These are phyloP conservation scores for Globisporangium nagaii DNA, from an alignment of 352 stramenopile genomes.

Conservation along the genomic window DNA sequence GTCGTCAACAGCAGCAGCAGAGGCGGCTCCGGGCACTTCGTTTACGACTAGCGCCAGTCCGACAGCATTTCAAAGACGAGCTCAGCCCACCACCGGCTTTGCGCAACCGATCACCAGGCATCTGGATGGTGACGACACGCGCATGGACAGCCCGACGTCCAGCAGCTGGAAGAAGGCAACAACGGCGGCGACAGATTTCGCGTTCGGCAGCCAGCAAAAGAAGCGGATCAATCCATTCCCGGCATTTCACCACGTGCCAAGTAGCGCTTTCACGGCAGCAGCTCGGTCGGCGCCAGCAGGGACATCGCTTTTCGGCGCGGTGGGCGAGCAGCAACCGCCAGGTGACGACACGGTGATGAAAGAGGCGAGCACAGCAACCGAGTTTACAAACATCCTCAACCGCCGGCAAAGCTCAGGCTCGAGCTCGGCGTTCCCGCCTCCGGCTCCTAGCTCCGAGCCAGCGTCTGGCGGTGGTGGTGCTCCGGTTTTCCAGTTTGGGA, in stretches of 20 bases:
- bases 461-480: not conserved
- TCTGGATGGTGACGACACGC: slow-evolving; percentile 1
- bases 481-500: slow-evolving; percentile 6
- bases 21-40: too few relatives aligned
- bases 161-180: not conserved
- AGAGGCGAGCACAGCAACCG: not conserved
- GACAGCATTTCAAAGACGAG: not conserved
- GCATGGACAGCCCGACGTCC: slow-evolving; percentile 1
- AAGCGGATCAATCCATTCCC: slow-evolving; percentile 4
- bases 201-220: slow-evolving; percentile 2
- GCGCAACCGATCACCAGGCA: not conserved
- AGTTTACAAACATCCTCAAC: slow-evolving; percentile 8
- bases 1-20: not conserved
- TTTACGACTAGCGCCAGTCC: not conserved
- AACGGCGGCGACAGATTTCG: not conserved
- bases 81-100: not conserved
- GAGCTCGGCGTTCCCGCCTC: not conserved
- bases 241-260: not conserved
- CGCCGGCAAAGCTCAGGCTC: not conserved
- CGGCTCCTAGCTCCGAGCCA: not conserved
- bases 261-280: not conserved
- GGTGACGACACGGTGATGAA: slow-evolving; percentile 5
- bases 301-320: not conserved
- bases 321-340: not conserved
- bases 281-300: not conserved